Conservation (phyloP, 495 filamentous ascomycete species). For the Pyrenula massariospora region DNA sequence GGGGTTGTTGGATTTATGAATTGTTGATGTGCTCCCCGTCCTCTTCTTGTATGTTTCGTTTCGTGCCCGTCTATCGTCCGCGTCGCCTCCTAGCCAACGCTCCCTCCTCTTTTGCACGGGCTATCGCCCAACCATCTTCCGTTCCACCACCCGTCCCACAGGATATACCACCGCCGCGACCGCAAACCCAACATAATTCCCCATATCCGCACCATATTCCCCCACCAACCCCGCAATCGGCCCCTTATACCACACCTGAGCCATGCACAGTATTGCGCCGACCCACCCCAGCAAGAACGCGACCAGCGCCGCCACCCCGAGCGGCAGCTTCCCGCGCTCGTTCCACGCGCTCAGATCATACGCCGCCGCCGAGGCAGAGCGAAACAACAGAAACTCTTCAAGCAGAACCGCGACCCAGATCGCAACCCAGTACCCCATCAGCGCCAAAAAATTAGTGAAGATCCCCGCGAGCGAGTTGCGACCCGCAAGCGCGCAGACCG, state of each 20-base stretch:
- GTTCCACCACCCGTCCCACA: constrained; percentile 37
- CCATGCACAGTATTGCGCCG: constrained; percentile 59
- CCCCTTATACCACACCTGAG: constrained; percentile 59
- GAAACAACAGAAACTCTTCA: constrained; percentile 55
- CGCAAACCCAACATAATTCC: constrained; percentile 36
- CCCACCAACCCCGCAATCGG: constrained; percentile 45
- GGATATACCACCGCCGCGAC: constrained; percentile 38
- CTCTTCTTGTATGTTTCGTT: too few species aligned
- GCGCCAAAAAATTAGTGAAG: constrained; percentile 59
- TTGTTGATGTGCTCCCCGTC: too few species aligned
- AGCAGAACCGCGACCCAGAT: constrained; percentile 53
- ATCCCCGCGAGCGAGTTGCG: constrained; percentile 48
- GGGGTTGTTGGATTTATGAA: too few species aligned
- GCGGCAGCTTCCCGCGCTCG: constrained; percentile 42
- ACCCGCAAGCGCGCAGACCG: constrained; percentile 53
- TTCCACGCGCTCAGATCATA: constrained; percentile 57
- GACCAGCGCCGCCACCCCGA: constrained; percentile 48
- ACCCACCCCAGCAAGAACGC: constrained; percentile 61
- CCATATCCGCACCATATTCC: constrained; percentile 51
- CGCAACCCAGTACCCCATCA: constrained; percentile 66
- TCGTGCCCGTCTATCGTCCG: too few species aligned
- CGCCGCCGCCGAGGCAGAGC: constrained; percentile 18
- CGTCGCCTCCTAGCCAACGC: too few species aligned
- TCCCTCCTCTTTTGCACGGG: too few species aligned
- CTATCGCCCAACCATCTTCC: constrained; percentile 14